A percentile compares a stretch with the other conserved stretches of the same genome.
These are phyloP conservation scores for Nothophytophthora sp. DNA, from an alignment of 352 stramenopile species.

Conservation along the genomic window DNA sequence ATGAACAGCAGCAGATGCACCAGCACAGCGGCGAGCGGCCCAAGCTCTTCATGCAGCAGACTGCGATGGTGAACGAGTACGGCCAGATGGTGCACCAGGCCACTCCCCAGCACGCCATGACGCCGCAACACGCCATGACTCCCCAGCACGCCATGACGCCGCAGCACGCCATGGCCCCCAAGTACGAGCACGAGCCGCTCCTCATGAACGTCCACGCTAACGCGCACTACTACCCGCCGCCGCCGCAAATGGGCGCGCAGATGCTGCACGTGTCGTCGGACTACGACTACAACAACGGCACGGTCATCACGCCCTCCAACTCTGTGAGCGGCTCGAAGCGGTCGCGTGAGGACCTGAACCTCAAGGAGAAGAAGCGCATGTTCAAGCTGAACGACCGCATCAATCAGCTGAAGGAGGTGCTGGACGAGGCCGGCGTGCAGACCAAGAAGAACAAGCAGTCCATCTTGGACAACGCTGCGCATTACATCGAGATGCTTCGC, in stretches of 20 bases:
- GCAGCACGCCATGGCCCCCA: conserved; percentile 29
- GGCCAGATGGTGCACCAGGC: conserved; percentile 51
- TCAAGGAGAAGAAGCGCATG: conserved; percentile 91
- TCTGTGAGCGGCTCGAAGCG: conserved; percentile 48
- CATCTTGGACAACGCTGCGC: conserved; percentile 63
- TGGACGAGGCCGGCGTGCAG: conserved; percentile 65
- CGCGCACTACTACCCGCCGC: conserved; percentile 49
- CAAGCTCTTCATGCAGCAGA: conserved; percentile 51
- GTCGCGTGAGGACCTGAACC: conserved; percentile 77
- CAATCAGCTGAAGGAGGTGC: conserved; percentile 67
- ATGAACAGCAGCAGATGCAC: conserved; percentile 28
- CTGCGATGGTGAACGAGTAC: conserved; percentile 29
- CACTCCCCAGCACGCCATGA: conserved; percentile 43
- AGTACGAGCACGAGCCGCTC: conserved; percentile 62
- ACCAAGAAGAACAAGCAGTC: conserved; percentile 87
- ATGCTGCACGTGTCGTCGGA: conserved; percentile 65
- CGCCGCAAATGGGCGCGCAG: conserved; percentile 32
- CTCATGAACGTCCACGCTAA: conserved; percentile 51
- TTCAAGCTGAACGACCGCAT: conserved; percentile 90
- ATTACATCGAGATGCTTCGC: conserved; percentile 75
- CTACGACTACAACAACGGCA: conserved; percentile 47
- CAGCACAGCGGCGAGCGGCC: conserved; percentile 53
- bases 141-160: conserved; percentile 31
- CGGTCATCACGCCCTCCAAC: conserved; percentile 34
- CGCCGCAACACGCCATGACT: conserved; percentile 41